Percentiles rank a stretch among this genome's conserved stretches.
These are phyloP conservation scores for Tetrahymena malaccensis DNA, from an alignment of 73 alveolate genomes.

Conservation along the genomic window DNA sequence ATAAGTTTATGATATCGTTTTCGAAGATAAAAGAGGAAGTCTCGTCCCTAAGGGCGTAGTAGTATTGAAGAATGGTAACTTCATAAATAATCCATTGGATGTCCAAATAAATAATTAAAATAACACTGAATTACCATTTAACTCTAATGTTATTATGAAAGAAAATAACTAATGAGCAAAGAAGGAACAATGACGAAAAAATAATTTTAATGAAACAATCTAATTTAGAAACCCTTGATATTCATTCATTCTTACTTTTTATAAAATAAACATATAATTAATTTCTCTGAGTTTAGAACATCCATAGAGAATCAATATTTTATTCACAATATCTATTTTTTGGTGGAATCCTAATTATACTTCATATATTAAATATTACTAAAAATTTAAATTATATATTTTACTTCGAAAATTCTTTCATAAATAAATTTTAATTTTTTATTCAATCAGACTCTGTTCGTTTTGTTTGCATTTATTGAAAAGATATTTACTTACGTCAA, in stretches of 20 bases:
- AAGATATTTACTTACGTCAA: too few species aligned
- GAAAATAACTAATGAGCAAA: background rate
- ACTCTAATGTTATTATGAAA: background rate
- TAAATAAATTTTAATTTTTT: background rate
- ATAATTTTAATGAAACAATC: background rate
- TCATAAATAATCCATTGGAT: background rate
- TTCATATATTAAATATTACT: background rate
- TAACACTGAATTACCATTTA: background rate
- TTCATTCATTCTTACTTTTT: background rate
- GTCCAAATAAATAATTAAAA: background rate
- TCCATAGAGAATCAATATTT: too few species aligned
- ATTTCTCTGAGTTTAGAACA: background rate
- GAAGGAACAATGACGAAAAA: background rate
- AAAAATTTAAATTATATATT: background rate
- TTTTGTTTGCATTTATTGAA: too few species aligned
- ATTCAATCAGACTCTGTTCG: too few species aligned
- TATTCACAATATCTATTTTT: too few species aligned
- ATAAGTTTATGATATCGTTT: slow-evolving; percentile 9
- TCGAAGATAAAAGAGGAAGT: slow-evolving; percentile 4
- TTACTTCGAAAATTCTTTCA: background rate
- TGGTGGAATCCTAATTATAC: background rate
- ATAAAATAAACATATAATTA: too few species aligned
- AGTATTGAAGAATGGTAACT: background rate
- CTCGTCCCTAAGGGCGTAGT: background rate
- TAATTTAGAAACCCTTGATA: background rate